Evolutionary conservation across 208 protist genomes (phyloP).

Genomic region (Crithidia acanthocephali): DNA sequence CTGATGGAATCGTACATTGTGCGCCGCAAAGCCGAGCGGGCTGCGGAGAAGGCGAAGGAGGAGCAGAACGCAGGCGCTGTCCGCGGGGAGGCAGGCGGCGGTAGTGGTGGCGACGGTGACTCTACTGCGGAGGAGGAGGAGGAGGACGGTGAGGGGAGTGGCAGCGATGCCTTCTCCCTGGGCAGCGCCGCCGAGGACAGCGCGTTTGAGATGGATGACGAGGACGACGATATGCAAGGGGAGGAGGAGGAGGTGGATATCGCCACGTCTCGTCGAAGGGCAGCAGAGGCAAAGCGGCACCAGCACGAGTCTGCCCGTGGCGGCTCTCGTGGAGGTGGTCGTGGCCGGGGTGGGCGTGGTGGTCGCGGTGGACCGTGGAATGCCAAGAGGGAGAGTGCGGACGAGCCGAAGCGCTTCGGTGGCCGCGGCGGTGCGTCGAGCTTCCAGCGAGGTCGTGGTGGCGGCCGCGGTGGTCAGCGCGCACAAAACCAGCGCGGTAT

Average conservation of each 20-base stretch:
- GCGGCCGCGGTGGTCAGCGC: slow-evolving; percentile 6
- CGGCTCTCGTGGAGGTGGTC: background rate
- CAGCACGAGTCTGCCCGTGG: background rate
- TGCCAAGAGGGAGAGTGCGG: background rate
- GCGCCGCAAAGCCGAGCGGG: slow-evolving; percentile 78
- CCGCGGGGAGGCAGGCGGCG: background rate
- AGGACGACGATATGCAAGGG: background rate
- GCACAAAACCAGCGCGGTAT: background rate
- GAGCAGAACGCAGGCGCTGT: slow-evolving; percentile 30
- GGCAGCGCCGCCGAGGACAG: slow-evolving; percentile 20
- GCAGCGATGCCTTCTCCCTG: slow-evolving; percentile 11
- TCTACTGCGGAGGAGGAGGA: slow-evolving; percentile 14
- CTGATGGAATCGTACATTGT: slow-evolving; percentile 89
- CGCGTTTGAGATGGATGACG: slow-evolving; percentile 22
- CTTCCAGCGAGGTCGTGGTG: background rate
- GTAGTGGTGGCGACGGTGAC: background rate
- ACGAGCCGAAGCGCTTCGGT: background rate
- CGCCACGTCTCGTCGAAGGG: slow-evolving; percentile 1
- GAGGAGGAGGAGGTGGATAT: slow-evolving; percentile 15
- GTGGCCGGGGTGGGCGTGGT: background rate
- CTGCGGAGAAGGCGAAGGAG: slow-evolving; percentile 46
- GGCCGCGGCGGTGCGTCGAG: background rate
- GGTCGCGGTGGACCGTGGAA: slow-evolving; percentile 4
- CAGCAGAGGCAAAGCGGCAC: slow-evolving; percentile 12
- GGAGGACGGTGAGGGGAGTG: slow-evolving; percentile 12